Conservation (phyloP, 352 stramenopile genomes). For the Globisporangium nagaii region DNA sequence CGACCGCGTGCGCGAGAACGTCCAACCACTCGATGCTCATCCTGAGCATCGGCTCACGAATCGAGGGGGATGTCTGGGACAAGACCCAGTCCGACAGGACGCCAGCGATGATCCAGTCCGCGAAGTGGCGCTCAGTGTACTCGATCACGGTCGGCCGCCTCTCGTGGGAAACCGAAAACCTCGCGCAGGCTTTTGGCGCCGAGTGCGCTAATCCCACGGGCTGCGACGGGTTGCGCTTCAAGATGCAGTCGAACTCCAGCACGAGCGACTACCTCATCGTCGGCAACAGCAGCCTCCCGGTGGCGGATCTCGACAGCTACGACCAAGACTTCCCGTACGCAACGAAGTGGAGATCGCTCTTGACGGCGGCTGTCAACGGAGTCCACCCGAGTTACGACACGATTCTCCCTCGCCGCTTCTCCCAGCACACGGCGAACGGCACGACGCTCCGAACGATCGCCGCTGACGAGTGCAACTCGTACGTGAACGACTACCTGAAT, state of each 20-base stretch:
- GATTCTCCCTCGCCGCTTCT: slow-evolving; percentile 9
- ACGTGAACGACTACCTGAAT: slow-evolving; percentile 6
- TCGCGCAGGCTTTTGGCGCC: background rate
- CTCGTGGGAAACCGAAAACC: background rate
- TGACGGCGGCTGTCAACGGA: background rate
- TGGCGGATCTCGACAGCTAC: background rate
- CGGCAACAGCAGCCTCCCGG: background rate
- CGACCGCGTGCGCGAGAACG: background rate
- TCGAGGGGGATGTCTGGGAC: background rate
- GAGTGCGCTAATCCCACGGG: background rate
- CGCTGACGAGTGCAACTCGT: background rate
- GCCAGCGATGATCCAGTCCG: background rate
- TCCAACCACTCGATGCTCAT: slow-evolving; percentile 8
- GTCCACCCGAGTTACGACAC: background rate
- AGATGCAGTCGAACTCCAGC: background rate
- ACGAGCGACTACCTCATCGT: background rate
- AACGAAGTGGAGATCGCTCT: slow-evolving; percentile 10
- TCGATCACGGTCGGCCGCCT: background rate
- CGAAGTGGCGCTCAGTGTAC: background rate
- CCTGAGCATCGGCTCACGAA: background rate
- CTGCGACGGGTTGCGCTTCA: background rate
- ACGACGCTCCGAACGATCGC: background rate
- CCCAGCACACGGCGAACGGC: background rate
- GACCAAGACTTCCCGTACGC: background rate
- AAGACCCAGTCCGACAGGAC: background rate